Evolutionary conservation across 2,329 filamentous ascomycete species (phyloP).

Genomic region (Whalleya microplaca): DNA sequence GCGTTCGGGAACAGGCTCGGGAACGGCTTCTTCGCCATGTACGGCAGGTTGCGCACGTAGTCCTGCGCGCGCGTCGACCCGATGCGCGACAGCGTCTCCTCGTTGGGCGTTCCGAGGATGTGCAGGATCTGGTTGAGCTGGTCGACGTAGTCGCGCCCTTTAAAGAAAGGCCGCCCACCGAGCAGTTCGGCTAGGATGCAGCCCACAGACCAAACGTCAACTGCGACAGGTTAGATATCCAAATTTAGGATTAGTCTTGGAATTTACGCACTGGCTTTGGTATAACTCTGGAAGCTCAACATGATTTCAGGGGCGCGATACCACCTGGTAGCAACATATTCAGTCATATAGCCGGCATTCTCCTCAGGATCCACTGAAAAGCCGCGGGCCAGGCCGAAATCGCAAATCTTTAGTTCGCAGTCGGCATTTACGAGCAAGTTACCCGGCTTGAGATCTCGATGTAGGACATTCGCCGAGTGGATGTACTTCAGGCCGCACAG

Average conservation of each 20-base stretch:
- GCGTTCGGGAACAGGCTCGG: conserved; percentile 86
- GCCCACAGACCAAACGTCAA: conserved; percentile 98
- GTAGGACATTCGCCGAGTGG: conserved; percentile 95
- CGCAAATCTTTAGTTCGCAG: conserved; percentile 98
- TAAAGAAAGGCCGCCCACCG: conserved; percentile 97
- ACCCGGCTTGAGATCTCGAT: conserved; percentile 95
- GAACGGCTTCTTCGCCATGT: conserved; percentile 93
- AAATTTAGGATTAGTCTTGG: background rate
- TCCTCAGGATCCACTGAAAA: conserved; percentile 98
- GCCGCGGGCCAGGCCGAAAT: conserved; percentile 94
- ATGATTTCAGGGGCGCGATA: conserved; percentile 96
- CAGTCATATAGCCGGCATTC: conserved; percentile 99
- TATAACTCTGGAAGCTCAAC: conserved; percentile 99
- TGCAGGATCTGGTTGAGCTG: conserved; percentile 99
- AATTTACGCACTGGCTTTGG: conserved; percentile 91
- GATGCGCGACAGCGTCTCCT: conserved; percentile 91
- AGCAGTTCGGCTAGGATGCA: conserved; percentile 97
- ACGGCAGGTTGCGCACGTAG: conserved; percentile 95
- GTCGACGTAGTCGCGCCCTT: conserved; percentile 98
- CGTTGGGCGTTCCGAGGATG: conserved; percentile 94
- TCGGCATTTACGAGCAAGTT: conserved; percentile 98
- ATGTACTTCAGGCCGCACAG: conserved; percentile 99
- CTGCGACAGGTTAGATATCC: conserved; percentile 49
- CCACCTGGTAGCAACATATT: conserved; percentile 98
- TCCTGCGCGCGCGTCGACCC: conserved; percentile 95